Evolutionary conservation across 768 basidiomycete species (phyloP).

Genomic region (Boletus tylopilopsis): DNA sequence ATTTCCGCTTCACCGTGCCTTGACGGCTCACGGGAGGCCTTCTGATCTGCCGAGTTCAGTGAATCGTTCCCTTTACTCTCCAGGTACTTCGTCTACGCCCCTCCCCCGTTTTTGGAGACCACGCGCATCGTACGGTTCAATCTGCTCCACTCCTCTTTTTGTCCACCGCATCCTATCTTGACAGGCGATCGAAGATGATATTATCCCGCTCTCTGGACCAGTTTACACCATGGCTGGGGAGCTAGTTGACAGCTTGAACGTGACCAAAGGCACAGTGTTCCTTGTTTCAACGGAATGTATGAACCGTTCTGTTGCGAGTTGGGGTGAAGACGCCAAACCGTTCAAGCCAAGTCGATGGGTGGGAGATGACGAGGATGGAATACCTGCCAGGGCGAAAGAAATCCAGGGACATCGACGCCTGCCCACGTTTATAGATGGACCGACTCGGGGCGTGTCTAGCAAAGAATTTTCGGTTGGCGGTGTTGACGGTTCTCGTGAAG

Average conservation of each 20-base stretch:
- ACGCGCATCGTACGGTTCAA: constrained; percentile 16
- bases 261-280: constrained; percentile 47
- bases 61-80: too few relatives aligned
- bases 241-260: constrained; percentile 33
- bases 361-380: constrained; percentile 27
- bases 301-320: constrained; percentile 48
- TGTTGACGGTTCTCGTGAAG: constrained; percentile 41
- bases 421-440: constrained; percentile 50
- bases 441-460: constrained; percentile 41
- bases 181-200: constrained; percentile 49
- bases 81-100: too few relatives aligned
- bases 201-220: constrained; percentile 51
- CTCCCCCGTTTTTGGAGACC: too few relatives aligned
- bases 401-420: constrained; percentile 49
- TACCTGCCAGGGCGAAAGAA: constrained; percentile 34
- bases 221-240: constrained; percentile 40
- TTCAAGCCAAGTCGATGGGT: constrained; percentile 70
- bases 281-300: constrained; percentile 41
- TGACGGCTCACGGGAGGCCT: too few relatives aligned
- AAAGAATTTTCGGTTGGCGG: constrained; percentile 17
- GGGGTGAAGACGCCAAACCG: constrained; percentile 57
- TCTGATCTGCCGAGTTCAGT: too few relatives aligned
- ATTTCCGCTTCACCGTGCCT: too few relatives aligned
- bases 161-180: background rate
- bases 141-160: background rate